Evolutionary conservation across 192 early-diverging fungal species (phyloP), one percentile per base, ranked within the genome.

Genomic region (Linnemannia schmuckeri): DNA sequence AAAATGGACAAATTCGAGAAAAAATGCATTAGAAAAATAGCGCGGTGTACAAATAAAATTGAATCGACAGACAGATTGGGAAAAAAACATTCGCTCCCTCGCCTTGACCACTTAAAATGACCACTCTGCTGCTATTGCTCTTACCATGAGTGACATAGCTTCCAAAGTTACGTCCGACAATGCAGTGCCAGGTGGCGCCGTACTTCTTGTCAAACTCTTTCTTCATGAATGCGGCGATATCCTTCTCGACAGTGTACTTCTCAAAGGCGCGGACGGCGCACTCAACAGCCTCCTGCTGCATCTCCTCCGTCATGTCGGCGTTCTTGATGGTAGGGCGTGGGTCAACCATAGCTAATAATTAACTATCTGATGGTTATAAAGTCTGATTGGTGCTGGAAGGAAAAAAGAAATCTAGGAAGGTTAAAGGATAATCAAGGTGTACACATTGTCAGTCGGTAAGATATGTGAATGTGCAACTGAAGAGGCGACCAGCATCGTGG

Each of bases 101-200:
- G 49, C 6, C 49, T 52, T 52, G 49, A 52, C 15, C 1, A 20
- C 4, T 55, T 55, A 37, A 20, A 15, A 37, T 2, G 35, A 12
- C 18, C n/a, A 13, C 49, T 52, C 49, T 5, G 2, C 49, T 52
- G 49, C 5, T n/a, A 47, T 49, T n/a, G 70, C 42, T 70, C 88
- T 88, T 91, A 93, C 92, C 98, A 81, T 99, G 98, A 38, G 99
- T 99, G 24, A 99, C 99, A 82, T 97, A 98, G 47, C 97, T 98
- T 54, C 98, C 99, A 96, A 99, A 99, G 94, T 97, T 99, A 78
- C 97, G 93, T 74, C 99, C 99, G 55, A 99, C 99, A 73, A 99
- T 96, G 82, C 96, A 97, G 88, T 99, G 99, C 98, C 99, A 99
- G 73, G 98, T 98, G 20, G 96, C 94, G 85, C 98, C 97, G 89